These are phyloP conservation scores for Calocybe gangraenosa DNA, from an alignment of 768 basidiomycete genomes.

Conservation along the genomic window DNA sequence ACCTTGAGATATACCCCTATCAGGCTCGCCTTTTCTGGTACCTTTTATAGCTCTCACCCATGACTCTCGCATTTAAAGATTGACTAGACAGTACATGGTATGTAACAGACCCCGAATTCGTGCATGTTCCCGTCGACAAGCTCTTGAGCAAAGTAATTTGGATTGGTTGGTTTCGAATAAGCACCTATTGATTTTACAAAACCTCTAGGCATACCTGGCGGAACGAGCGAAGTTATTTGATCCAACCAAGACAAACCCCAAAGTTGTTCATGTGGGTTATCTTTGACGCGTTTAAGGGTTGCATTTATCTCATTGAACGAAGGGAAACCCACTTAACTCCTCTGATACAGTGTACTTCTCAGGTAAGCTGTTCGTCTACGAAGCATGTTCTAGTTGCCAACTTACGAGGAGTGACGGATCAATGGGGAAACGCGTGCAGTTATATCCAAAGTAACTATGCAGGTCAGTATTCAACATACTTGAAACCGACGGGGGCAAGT, in stretches of 20 bases:
- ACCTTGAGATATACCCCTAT: constrained; percentile 4
- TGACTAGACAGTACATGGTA: constrained; percentile 79
- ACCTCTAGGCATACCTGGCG: constrained; percentile 71
- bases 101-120: constrained; percentile 85
- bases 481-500: background rate
- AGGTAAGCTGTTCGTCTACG: constrained; percentile 32
- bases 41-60: background rate
- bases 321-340: constrained; percentile 81
- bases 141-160: constrained; percentile 73
- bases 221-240: constrained; percentile 80
- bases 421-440: constrained; percentile 89
- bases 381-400: background rate
- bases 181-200: constrained; percentile 1
- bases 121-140: constrained; percentile 73
- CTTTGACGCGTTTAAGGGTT: background rate
- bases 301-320: constrained; percentile 5
- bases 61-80: background rate
- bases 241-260: constrained; percentile 55
- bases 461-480: constrained; percentile 36
- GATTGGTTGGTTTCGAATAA: background rate
- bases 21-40: constrained; percentile 74
- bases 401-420: constrained; percentile 68
- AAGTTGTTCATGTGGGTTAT: constrained; percentile 58
- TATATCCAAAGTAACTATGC: constrained; percentile 87
- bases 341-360: constrained; percentile 97